phyloP scores from a whole-genome alignment of 495 filamentous ascomycete species.

The Hyaloscypha bicolor region DNA sequence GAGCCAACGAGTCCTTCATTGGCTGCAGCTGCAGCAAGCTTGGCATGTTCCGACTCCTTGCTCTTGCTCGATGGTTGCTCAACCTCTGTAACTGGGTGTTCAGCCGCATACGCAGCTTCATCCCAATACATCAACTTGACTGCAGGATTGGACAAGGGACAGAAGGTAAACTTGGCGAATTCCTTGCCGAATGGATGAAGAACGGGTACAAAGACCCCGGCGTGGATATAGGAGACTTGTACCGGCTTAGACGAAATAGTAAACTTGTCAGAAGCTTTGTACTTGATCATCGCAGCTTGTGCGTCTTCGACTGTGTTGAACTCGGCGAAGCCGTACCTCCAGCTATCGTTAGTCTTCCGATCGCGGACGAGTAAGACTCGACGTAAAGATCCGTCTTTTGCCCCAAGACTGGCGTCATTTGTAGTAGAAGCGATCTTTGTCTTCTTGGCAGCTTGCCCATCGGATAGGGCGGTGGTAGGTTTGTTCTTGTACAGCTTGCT shows the following conservation, averaged over 20 bases:
- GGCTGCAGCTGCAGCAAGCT: conserved; percentile 37
- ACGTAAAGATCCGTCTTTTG: conserved; percentile 72
- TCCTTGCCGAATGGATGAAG: conserved; percentile 54
- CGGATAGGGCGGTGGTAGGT: conserved; percentile 41
- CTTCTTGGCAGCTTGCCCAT: conserved; percentile 48
- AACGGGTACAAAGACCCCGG: conserved; percentile 83
- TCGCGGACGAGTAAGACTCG: conserved; percentile 82
- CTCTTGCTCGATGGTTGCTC: conserved; percentile 44
- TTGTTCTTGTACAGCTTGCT: conserved; percentile 72
- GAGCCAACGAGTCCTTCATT: conserved; percentile 43
- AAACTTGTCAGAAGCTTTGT: conserved; percentile 76
- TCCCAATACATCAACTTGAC: conserved; percentile 84
- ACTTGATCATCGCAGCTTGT: conserved; percentile 72
- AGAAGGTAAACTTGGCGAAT: conserved; percentile 67
- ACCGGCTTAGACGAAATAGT: conserved; percentile 82
- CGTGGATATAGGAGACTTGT: conserved; percentile 76
- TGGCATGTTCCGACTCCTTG: conserved; percentile 32
- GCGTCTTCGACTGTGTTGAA: conserved; percentile 79
- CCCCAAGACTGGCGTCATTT: conserved; percentile 72
- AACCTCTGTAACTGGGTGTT: conserved; percentile 58
- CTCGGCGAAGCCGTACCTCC: conserved; percentile 89
- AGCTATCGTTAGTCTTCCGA: conserved; percentile 72
- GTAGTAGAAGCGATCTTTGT: conserved; percentile 76
- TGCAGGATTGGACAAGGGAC: conserved; percentile 68
- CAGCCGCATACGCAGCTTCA: conserved; percentile 71